Conservation (phyloP, 2,329 filamentous ascomycete genomes). For the Trichoderma sp. region DNA sequence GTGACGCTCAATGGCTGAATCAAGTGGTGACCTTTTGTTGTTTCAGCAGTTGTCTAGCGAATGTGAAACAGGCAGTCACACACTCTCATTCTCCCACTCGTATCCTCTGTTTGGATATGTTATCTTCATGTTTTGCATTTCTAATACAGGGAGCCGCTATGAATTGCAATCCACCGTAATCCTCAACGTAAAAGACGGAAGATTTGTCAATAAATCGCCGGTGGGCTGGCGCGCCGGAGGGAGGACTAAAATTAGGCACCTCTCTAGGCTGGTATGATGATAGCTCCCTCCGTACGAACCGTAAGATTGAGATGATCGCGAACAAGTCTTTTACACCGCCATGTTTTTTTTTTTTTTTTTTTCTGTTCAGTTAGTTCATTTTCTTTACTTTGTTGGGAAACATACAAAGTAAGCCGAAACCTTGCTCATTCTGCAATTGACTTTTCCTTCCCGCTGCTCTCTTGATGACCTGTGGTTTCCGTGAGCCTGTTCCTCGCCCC, state of each 20-base stretch:
- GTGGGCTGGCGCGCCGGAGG: not conserved
- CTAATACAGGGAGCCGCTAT: not conserved
- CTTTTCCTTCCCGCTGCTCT: not conserved
- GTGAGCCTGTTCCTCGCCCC: conserved; percentile 1
- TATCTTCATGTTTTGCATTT: not conserved
- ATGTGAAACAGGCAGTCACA: conserved; percentile 3
- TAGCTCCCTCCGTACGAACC: not conserved
- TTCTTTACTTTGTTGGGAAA: not conserved
- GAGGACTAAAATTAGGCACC: not conserved
- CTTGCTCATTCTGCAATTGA: conserved; percentile 12
- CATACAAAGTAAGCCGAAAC: not conserved
- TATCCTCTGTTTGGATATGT: not conserved
- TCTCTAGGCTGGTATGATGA: not conserved
- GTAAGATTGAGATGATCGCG: conserved; percentile 18
- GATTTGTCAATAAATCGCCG: conserved; percentile 8
- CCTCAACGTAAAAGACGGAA: not conserved
- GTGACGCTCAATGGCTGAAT: not conserved
- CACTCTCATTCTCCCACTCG: not conserved
- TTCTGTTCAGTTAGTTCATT: not conserved
- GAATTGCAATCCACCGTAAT: not conserved
- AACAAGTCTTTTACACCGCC: not conserved
- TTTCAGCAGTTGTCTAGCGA: conserved; percentile 13
- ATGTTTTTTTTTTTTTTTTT: not conserved
- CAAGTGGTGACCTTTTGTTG: not conserved
- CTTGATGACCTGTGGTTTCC: not conserved